These are phyloP conservation scores for Acacia confusa DNA, from an alignment of 306 rosid species.

Conservation along the genomic window DNA sequence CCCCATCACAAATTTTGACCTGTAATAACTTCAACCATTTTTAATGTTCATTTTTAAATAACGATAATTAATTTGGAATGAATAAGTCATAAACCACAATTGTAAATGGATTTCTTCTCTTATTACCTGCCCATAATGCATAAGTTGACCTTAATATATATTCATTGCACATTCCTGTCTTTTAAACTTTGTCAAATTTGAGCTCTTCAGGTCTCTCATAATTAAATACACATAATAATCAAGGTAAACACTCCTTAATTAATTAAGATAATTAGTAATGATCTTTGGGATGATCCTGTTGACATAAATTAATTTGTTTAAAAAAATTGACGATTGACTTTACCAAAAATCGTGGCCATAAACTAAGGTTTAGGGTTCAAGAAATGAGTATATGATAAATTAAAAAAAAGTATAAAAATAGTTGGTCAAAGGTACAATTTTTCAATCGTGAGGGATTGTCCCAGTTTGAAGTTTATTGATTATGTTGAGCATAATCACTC, in stretches of 20 bases:
- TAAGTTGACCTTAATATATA: neutral
- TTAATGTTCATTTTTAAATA: neutral
- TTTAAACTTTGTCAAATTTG: neutral
- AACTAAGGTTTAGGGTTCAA: neutral
- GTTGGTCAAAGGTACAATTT: neutral
- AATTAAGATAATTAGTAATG: neutral
- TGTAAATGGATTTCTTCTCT: neutral
- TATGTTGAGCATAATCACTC: neutral
- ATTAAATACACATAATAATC: neutral
- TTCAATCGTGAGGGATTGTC: neutral
- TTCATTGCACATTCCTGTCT: neutral
- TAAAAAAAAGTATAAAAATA: neutral
- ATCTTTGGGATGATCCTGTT: neutral
- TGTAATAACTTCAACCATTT: neutral
- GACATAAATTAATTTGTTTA: neutral
- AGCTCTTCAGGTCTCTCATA: neutral
- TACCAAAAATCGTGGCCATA: neutral
- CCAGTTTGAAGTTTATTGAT: neutral
- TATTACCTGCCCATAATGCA: neutral
- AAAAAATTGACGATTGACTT: neutral
- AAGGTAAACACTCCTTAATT: neutral
- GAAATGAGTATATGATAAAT: neutral
- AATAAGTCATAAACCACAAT: neutral
- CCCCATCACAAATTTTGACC: neutral
- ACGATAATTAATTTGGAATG: neutral